Base-by-base conservation (phyloP, 208 protist species). In the Leishmania arabica region DNA sequence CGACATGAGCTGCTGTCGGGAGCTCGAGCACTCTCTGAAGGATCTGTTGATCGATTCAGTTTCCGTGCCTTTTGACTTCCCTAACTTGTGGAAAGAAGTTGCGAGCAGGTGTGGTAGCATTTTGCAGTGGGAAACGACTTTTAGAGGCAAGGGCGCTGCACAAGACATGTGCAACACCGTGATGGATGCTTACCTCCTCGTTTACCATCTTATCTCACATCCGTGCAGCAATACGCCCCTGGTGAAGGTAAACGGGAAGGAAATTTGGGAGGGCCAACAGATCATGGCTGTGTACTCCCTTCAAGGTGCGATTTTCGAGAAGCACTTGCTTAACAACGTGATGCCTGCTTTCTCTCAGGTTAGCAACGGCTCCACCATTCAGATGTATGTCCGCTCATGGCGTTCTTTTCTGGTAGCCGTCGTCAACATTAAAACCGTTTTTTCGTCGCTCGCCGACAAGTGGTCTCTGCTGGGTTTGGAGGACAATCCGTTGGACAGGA, bases 121-220 rank as follows among this genome's bases (percentile, higher is more conserved):
- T n/a, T 40, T 91, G n/a, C 56, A 80, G 19, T 89, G 84, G 85
- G 85, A 85, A 31, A 40, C 69, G 6, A 37, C 51, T 1, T 81
- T 78, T 68, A 54, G 27, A 3, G 64, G 68, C 45, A 37, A 83
- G 27, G 80, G 62, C 60, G 78, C 77, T 11, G 49, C 84, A 15
- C 84, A 90, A 49, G 70, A 78, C 2, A 84, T 91, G 65, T 84
- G 77, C 66, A 78, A 88, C 71, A 81, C 79, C 1, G 79, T 88
- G 21, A 77, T 82, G 78, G 78, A 82, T 42, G 82, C 82, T 7
- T 87, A 89, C 74, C 53, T 78, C 19, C 81, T 92, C 21, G 89
- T 90, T 47, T 90, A 92, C 60, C 89, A 92, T 49, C 78, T 92
- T 21, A 77, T 85, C 19, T 90, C 89, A 0, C 86, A 90, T 45